Evolutionary conservation across 2,329 filamentous ascomycete species (phyloP), one percentile per base, ranked within the genome.

Genomic region (Exophiala sp.): DNA sequence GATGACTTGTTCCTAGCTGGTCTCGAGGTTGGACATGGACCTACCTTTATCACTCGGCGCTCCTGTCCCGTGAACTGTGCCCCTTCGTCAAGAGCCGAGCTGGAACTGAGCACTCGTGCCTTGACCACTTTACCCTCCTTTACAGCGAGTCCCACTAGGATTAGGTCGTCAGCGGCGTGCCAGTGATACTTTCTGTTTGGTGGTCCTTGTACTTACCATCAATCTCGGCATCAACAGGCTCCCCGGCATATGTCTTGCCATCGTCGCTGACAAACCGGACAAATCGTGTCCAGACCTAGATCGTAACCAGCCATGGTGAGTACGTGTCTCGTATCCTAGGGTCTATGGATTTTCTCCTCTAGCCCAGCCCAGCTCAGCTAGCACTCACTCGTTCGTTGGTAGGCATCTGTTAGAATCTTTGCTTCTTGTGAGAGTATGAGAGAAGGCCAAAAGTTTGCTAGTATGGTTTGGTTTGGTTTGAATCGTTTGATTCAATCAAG

Each of bases 221-320:
- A 7, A 41, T 24, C 21, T 41, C 39, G 4, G 39, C 18, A n/a
- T 41, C 39, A 41, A 41, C 39, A 41, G 39, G 39, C 39, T 41
- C 39, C 13, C 39, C 39, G 4, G 21, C 39, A 41, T 41, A 41
- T 23, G 16, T 24, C 18, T 41, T 41, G 21, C 39, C 39, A 24
- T 41, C 39, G 11, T 41, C 39, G 39, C 39, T 41, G 39, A 41
- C 39, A 14, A 41, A 41, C 19, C 19, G 10, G 39, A 41, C 19
- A 24, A 41, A 41, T 16, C 39, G 39, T 24, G 39, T 24, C 39
- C 39, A 41, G 18, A 41, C 39, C 39, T 41, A 41, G 39, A 41
- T 41, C 19, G 37, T 22, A 16, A 40, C 10, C 37, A 40, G 14
- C 3, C n/a, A 40, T 22, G 16, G 37, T 40, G 37, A 40, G 37